Conservation (phyloP, 139 green algal species). For the Micromonas pusilla region DNA sequence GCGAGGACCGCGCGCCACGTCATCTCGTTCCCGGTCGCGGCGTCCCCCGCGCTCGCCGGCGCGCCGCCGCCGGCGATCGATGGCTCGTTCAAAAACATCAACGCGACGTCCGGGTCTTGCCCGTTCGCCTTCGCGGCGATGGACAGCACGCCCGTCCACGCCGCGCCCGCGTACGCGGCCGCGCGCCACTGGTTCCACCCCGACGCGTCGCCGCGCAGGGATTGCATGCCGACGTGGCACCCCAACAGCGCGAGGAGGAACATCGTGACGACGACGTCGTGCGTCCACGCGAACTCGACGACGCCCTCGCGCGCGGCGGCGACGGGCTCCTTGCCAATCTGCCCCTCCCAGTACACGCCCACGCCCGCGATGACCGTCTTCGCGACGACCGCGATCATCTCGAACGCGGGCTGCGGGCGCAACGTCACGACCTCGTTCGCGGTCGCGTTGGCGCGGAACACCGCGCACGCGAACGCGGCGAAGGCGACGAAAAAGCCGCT, state of each 20-base stretch:
- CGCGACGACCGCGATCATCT: background rate
- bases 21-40: background rate
- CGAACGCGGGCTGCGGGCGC: background rate
- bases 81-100: background rate
- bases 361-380: background rate
- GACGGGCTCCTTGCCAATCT: background rate
- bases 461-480: background rate
- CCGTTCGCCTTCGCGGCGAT: background rate
- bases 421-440: background rate
- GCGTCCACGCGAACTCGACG: background rate
- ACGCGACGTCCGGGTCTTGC: background rate
- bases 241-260: background rate
- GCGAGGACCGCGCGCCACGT: background rate
- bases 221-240: background rate
- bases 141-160: background rate
- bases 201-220: background rate
- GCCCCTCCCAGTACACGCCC: background rate
- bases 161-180: background rate
- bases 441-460: background rate
- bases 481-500: background rate
- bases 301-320: background rate
- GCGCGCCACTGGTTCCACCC: background rate
- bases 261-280: background rate
- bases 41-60: background rate
- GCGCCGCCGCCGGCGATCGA: background rate